Base-by-base conservation (phyloP, 106 monocot species). In the Apostasia shenzhenica region DNA sequence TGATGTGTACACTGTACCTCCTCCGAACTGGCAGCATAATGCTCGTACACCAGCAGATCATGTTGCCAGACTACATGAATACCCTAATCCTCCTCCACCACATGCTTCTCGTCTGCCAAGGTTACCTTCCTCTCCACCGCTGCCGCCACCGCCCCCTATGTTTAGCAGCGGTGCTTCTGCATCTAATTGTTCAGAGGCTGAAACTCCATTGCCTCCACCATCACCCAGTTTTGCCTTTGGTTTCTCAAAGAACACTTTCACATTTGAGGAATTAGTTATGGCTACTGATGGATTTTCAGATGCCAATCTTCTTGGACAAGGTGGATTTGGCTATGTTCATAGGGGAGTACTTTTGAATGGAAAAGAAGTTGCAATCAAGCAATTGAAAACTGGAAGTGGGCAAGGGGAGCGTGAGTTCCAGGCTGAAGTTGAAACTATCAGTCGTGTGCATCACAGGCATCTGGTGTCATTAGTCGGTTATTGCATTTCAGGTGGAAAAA, bases 401-500 rank as follows among this genome's bases (percentile, higher is more conserved):
- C 72, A 72, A 62, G 72, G 72, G 4, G 72, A 72, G 49, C 72
- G 72, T 7, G 72, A 72, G 52, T 72, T 72, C 53, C 72, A 72
- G 51, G 62, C 72, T 26, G 72, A 72, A 52, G 61, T 72, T 63
- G 72, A 72, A 61, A 72, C 62, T 41, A 72, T 72, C 49, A 72
- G 72, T 14, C 72, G 72, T 48, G 72, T 72, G 61, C 72, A 72
- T 62, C 72, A 72, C 38, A 72, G 42, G 52, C 72, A 72, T 48
- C 52, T 72, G 72, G 72, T 72, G 41, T 61, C 72, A 10, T 43
- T 72, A 51, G 62, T 72, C 62, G 72, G 72, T n/a, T 72, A 72
- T 51, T 72, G 72, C 72, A 72, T 72, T 48, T 14, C 72, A 38
- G 72, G 39, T 39, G 61, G 47, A 1, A 39, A 72, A n/a, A 72